Conservation (phyloP, 2,329 filamentous ascomycete species). For the Cercospora canescens region DNA sequence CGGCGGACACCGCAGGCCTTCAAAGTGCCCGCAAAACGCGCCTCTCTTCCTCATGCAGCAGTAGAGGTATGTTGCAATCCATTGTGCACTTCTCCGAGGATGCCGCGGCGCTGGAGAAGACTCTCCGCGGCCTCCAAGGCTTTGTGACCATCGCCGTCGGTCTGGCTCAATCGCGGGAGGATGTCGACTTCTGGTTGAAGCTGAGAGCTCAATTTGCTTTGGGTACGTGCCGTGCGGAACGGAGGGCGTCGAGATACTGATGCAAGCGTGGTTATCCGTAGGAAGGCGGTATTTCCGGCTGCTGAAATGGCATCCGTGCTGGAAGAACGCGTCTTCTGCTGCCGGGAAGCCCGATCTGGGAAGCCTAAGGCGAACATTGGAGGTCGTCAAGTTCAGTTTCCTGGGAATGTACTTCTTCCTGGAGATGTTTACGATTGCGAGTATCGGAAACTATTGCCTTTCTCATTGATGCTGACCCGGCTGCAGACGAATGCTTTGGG, state of each 20-base stretch:
- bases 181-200: conserved; percentile 39
- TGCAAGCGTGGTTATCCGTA: conserved; percentile 22
- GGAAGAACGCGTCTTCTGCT: conserved; percentile 14
- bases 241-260: conserved; percentile 7
- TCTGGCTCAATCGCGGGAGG: conserved; percentile 36
- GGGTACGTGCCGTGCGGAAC: conserved; percentile 33
- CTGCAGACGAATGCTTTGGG: conserved; percentile 52
- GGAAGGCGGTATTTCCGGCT: conserved; percentile 65
- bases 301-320: conserved; percentile 54
- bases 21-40: neutral
- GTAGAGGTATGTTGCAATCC: conserved; percentile 14
- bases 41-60: neutral
- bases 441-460: neutral
- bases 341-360: conserved; percentile 29
- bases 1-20: neutral
- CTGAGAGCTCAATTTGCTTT: conserved; percentile 45
- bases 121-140: conserved; percentile 58
- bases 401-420: conserved; percentile 67
- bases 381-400: conserved; percentile 59
- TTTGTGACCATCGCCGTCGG: conserved; percentile 36
- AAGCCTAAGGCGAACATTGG: conserved; percentile 45
- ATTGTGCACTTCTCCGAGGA: conserved; percentile 23
- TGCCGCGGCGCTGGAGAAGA: conserved; percentile 61
- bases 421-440: conserved; percentile 63
- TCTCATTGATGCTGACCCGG: neutral